Evolutionary conservation across 2,329 filamentous ascomycete species (phyloP).

Genomic region (Penicillium sp.): DNA sequence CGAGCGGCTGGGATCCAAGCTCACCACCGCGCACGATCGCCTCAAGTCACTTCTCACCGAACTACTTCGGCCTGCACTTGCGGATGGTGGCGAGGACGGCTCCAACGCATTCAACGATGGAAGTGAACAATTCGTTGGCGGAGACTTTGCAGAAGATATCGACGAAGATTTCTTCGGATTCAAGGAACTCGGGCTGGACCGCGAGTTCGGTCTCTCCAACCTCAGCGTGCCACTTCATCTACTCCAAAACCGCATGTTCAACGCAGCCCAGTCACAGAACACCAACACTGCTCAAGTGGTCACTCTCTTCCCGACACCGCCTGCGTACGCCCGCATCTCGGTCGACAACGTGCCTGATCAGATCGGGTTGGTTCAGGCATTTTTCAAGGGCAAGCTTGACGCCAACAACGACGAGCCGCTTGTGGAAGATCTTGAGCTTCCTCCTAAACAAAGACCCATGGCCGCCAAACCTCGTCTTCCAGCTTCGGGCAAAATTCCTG

Average conservation of each 20-base stretch:
- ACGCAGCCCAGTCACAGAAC: constrained; percentile 75
- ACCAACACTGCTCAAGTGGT: constrained; percentile 49
- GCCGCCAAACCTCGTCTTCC: constrained; percentile 45
- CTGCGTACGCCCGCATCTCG: constrained; percentile 73
- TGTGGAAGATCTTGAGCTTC: constrained; percentile 91
- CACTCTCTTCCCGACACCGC: constrained; percentile 62
- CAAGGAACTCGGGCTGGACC: constrained; percentile 87
- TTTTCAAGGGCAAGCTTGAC: constrained; percentile 85
- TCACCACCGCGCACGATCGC: constrained; percentile 83
- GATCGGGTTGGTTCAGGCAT: constrained; percentile 84
- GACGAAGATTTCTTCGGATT: constrained; percentile 99
- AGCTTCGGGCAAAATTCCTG: constrained; percentile 47
- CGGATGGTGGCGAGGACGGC: constrained; percentile 76
- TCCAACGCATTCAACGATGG: constrained; percentile 92
- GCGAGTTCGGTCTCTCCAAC: constrained; percentile 82
- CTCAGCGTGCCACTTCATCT: constrained; percentile 92
- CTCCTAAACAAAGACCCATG: constrained; percentile 74
- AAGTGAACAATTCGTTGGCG: constrained; percentile 93
- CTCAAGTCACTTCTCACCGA: constrained; percentile 95
- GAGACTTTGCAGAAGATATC: constrained; percentile 96
- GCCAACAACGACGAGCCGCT: constrained; percentile 79
- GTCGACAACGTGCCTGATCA: constrained; percentile 73
- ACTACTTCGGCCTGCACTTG: constrained; percentile 82
- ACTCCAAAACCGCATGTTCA: constrained; percentile 85
- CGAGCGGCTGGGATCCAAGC: constrained; percentile 77